Evolutionary conservation across 257 asterid species (phyloP).

Genomic region (Verbena officinalis): DNA sequence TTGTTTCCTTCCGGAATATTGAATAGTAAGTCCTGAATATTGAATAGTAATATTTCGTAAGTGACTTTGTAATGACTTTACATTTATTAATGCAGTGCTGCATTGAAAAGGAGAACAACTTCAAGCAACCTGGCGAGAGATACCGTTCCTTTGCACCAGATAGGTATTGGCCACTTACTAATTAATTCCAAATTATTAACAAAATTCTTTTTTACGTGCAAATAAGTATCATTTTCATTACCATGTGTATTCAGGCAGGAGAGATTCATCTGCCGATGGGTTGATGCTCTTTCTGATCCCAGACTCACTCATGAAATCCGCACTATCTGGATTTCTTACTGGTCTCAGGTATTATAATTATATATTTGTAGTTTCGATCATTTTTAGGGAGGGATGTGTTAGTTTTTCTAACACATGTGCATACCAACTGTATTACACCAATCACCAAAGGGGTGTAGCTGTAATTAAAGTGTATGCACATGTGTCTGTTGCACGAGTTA

Average conservation of each 20-base stretch:
- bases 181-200: neutral
- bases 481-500: too few species aligned
- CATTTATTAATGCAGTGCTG: slow-evolving; percentile 36
- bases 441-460: too few species aligned
- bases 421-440: too few species aligned
- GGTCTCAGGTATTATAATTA: slow-evolving; percentile 51
- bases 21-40: too few species aligned
- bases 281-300: slow-evolving; percentile 59
- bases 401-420: too few species aligned
- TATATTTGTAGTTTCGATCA: neutral
- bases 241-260: slow-evolving; percentile 53
- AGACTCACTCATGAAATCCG: slow-evolving; percentile 73
- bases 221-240: neutral
- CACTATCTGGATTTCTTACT: slow-evolving; percentile 66
- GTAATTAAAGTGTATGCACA: too few species aligned
- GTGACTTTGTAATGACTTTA: neutral
- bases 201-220: neutral
- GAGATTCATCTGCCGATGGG: slow-evolving; percentile 53
- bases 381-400: too few species aligned
- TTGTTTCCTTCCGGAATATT: too few species aligned
- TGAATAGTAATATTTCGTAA: neutral
- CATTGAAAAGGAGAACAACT: slow-evolving; percentile 69
- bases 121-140: slow-evolving; percentile 72
- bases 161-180: slow-evolving; percentile 39
- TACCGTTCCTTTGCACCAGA: slow-evolving; percentile 61